phyloP scores from a whole-genome alignment of 148 eudicot species.

The Cornus controversa region DNA sequence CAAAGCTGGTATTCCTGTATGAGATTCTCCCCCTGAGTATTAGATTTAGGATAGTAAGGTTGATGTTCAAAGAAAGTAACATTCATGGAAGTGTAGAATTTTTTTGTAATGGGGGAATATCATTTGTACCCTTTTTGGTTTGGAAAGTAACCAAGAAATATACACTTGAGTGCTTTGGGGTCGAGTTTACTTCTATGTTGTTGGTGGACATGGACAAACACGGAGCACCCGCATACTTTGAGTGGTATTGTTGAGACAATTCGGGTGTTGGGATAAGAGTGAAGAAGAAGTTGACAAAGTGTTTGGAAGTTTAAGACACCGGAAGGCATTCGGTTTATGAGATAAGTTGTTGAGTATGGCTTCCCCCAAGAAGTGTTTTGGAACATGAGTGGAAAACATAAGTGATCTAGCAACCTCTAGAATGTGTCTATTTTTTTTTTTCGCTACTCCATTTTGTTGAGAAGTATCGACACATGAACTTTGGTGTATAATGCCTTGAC shows the following conservation, averaged over 20 bases:
- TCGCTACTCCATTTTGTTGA: no score
- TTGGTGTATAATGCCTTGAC: neutral
- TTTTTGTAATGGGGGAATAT: no score
- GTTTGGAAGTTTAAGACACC: neutral
- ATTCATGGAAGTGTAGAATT: neutral
- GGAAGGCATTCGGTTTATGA: neutral
- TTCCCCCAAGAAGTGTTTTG: neutral
- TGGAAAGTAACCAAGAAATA: no score
- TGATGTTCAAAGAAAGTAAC: neutral
- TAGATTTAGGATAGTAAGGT: neutral
- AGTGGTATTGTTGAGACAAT: neutral
- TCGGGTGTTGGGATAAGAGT: conserved; percentile 1
- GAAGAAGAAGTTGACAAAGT: no score
- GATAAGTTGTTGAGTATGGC: neutral
- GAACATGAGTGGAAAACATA: neutral
- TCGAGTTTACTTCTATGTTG: no score
- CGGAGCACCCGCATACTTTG: neutral
- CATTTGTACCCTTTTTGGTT: no score
- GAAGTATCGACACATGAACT: conserved; percentile 5
- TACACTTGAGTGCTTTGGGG: no score
- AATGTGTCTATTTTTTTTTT: neutral
- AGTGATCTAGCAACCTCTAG: conserved; percentile 1
- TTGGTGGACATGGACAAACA: no score
- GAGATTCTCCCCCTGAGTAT: conserved; percentile 1
- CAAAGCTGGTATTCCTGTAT: neutral